phyloP scores from a whole-genome alignment of 768 basidiomycete species.

The Russula virescens region DNA sequence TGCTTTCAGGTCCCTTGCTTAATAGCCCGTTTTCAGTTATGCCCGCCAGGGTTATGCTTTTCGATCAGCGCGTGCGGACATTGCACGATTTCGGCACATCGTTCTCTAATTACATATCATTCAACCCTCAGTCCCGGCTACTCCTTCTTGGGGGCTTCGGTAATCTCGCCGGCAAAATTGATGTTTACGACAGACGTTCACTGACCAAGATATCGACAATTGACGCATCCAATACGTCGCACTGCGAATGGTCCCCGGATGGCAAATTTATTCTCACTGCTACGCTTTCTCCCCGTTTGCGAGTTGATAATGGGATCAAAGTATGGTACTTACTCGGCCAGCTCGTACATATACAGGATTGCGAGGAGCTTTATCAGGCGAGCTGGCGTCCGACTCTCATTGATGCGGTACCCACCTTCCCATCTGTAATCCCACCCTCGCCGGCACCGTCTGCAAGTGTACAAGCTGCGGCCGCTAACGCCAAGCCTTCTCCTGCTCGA shows the following conservation, averaged over 20 bases:
- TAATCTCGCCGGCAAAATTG: slow-evolving; percentile 91
- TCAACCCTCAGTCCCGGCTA: slow-evolving; percentile 90
- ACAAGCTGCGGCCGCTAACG: slow-evolving; percentile 39
- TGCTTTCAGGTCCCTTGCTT: background rate
- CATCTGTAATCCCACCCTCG: slow-evolving; percentile 55
- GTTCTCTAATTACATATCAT: slow-evolving; percentile 88
- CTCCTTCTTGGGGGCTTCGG: slow-evolving; percentile 92
- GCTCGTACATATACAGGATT: slow-evolving; percentile 74
- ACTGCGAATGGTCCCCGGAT: slow-evolving; percentile 94
- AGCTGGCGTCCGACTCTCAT: slow-evolving; percentile 74
- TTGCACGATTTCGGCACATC: slow-evolving; percentile 87
- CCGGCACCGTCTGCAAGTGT: slow-evolving; percentile 63
- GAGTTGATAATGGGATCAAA: slow-evolving; percentile 97
- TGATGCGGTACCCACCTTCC: slow-evolving; percentile 64
- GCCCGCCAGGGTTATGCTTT: slow-evolving; percentile 90
- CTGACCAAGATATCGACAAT: slow-evolving; percentile 72
- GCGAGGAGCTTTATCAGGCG: slow-evolving; percentile 88
- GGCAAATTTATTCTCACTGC: slow-evolving; percentile 92
- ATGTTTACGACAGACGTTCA: slow-evolving; percentile 84
- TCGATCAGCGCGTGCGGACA: slow-evolving; percentile 83
- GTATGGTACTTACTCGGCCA: slow-evolving; percentile 90
- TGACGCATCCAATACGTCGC: slow-evolving; percentile 88
- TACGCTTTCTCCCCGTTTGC: slow-evolving; percentile 88
- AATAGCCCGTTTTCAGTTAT: slow-evolving; percentile 51
- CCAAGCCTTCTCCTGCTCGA: slow-evolving; percentile 54